Conservation (phyloP, 2,329 filamentous ascomycete species). For the Trichophyton simii region DNA sequence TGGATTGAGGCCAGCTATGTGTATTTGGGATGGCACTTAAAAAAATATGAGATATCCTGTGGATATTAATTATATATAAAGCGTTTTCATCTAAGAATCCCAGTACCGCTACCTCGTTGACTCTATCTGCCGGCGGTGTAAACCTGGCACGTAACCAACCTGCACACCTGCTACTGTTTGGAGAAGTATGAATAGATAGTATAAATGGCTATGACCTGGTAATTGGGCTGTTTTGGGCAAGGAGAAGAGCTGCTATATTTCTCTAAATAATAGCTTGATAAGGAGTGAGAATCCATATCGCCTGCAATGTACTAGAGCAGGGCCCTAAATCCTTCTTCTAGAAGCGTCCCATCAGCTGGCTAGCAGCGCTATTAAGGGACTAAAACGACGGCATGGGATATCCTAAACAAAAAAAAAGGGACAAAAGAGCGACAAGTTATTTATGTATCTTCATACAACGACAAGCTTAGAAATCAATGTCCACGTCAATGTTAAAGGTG, state of each 20-base stretch:
- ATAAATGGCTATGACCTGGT: neutral
- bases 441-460: neutral
- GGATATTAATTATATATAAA: neutral
- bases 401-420: neutral
- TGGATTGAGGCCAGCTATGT: neutral
- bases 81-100: neutral
- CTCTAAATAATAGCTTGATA: neutral
- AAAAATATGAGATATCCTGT: neutral
- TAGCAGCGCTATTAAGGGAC: neutral
- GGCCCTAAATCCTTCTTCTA: neutral
- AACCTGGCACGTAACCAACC: too few species aligned
- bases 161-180: neutral
- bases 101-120: neutral
- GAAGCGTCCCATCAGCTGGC: neutral
- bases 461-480: neutral
- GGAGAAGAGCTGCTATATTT: neutral
- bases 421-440: neutral
- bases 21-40: neutral
- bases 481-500: conserved; percentile 10
- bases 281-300: neutral
- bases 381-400: neutral
- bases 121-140: too few species aligned
- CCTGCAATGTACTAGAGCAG: neutral
- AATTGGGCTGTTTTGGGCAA: neutral
- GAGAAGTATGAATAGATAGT: too few species aligned